Conservation (phyloP, 495 filamentous ascomycete genomes). For the Lophiotrema nucula region DNA sequence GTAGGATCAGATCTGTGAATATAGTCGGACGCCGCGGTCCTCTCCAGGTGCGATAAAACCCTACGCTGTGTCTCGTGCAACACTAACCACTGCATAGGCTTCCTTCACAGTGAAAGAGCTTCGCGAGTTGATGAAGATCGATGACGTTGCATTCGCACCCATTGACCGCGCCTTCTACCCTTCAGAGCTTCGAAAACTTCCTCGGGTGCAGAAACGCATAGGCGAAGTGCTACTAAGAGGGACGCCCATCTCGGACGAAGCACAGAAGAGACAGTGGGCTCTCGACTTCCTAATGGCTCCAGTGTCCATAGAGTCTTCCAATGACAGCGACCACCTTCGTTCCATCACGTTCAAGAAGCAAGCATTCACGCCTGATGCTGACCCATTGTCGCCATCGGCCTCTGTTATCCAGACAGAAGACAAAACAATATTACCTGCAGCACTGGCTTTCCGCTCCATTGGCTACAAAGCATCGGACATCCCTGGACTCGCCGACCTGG, state of each 20-base stretch:
- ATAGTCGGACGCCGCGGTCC: slow-evolving; percentile 86
- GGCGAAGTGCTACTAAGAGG: slow-evolving; percentile 78
- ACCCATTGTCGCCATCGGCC: slow-evolving; percentile 53
- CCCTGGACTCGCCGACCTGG: slow-evolving; percentile 70
- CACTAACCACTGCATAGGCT: too few relatives aligned
- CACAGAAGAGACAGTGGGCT: slow-evolving; percentile 69
- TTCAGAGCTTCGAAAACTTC: slow-evolving; percentile 58
- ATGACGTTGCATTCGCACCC: slow-evolving; percentile 66
- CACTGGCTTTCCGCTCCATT: slow-evolving; percentile 82
- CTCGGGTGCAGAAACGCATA: slow-evolving; percentile 70
- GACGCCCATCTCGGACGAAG: slow-evolving; percentile 50
- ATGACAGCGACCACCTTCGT: slow-evolving; percentile 49
- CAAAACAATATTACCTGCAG: slow-evolving; percentile 50
- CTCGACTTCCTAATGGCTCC: slow-evolving; percentile 81
- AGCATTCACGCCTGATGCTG: slow-evolving; percentile 46
- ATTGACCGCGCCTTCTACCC: slow-evolving; percentile 63
- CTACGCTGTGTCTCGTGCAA: too few relatives aligned
- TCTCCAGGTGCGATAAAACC: slow-evolving; percentile 81
- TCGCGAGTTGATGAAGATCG: slow-evolving; percentile 81
- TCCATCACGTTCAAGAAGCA: slow-evolving; percentile 68
- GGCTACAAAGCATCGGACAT: slow-evolving; percentile 83
- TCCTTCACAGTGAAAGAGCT: slow-evolving; percentile 93
- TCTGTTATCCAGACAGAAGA: slow-evolving; percentile 52
- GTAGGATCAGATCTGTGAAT: slow-evolving; percentile 73
- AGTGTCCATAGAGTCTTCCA: slow-evolving; percentile 58